Percentiles rank a stretch among this genome's conserved stretches.
Evolutionary conservation across 2,329 filamentous ascomycete genomes (phyloP).

Genomic region (Cordyceps fumosorosea): DNA sequence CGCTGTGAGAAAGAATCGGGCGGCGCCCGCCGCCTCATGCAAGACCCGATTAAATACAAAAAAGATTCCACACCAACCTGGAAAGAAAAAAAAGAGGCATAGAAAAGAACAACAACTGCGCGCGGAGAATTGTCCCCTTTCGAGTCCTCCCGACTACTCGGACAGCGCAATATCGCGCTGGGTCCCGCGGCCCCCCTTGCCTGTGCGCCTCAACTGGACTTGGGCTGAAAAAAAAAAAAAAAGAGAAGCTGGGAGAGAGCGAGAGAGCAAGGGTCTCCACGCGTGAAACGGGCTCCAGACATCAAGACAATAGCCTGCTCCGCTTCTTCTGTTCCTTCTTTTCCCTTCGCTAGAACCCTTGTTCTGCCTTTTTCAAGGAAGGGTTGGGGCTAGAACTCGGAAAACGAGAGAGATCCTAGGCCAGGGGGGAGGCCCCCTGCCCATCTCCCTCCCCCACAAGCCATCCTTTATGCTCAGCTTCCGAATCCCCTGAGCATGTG

Average conservation of each 20-base stretch:
- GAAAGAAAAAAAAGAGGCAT: not conserved
- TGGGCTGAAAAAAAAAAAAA: not conserved
- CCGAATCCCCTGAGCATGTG: not conserved
- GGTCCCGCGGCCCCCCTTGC: not conserved
- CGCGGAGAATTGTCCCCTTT: not conserved
- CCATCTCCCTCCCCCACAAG: too few species aligned
- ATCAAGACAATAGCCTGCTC: not conserved
- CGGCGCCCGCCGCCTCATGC: not conserved
- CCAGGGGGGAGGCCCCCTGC: too few species aligned
- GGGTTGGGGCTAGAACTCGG: not conserved
- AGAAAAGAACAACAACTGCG: not conserved
- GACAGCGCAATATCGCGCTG: not conserved
- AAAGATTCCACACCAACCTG: not conserved
- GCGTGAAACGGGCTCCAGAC: not conserved
- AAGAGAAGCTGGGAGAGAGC: not conserved
- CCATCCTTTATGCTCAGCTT: too few species aligned
- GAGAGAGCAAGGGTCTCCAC: not conserved
- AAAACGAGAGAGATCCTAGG: not conserved
- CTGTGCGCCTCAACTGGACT: slow-evolving; percentile 4
- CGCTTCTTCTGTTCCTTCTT: not conserved
- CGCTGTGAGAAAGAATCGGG: not conserved
- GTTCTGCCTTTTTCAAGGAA: not conserved
- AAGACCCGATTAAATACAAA: not conserved
- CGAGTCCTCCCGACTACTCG: not conserved
- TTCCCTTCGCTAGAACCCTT: not conserved